Evolutionary conservation across 2,329 filamentous ascomycete species (phyloP).

Genomic region (Apiospora rasikravindrae): DNA sequence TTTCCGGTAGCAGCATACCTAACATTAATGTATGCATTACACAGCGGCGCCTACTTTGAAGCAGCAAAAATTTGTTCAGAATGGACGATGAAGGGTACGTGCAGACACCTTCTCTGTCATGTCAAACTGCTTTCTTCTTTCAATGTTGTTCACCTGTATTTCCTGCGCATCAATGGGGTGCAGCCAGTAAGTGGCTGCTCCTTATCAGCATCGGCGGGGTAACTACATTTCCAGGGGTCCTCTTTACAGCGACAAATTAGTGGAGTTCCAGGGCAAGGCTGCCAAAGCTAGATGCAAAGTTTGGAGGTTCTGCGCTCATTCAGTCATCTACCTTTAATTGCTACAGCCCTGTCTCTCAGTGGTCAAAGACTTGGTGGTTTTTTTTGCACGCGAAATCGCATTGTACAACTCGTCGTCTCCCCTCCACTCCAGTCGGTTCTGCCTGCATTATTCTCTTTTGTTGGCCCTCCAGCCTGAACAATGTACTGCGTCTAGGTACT

Average conservation of each 20-base stretch:
- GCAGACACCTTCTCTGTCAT: not conserved
- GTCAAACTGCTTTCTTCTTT: not conserved
- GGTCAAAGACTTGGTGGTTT: not conserved
- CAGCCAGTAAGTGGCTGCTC: not conserved
- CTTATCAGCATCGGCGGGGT: not conserved
- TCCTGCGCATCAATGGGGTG: not conserved
- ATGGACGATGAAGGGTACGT: slow-evolving; percentile 2
- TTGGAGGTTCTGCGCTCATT: not conserved
- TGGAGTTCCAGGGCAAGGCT: slow-evolving; percentile 6
- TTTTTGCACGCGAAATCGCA: not conserved
- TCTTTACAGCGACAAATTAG: not conserved
- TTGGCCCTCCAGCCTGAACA: not conserved
- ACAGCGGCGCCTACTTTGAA: no score
- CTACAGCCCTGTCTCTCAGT: slow-evolving; percentile 5
- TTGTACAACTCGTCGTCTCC: not conserved
- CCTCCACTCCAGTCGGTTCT: not conserved
- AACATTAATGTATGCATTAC: not conserved
- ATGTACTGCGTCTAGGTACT: not conserved
- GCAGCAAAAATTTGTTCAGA: not conserved
- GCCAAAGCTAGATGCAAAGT: not conserved
- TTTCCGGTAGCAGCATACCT: not conserved
- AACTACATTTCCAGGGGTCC: not conserved
- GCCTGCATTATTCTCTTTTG: not conserved
- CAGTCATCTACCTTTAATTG: not conserved
- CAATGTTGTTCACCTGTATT: not conserved